These are phyloP conservation scores for Arabidopsis thaliana DNA, from an alignment of 345 rosid species.

Conservation along the genomic window TAIR10.1 NC_003074.8:972001-972500, in stretches of 20 bases:
- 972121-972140: conserved; percentile 44
- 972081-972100: conserved; percentile 42
- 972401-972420: conserved; percentile 44
- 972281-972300: conserved; percentile 61
- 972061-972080: conserved; percentile 35
- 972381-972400: conserved; percentile 55
- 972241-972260: conserved; percentile 52
- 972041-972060: conserved; percentile 51
- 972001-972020: conserved; percentile 40
- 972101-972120: conserved; percentile 44
- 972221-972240: conserved; percentile 57
- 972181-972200: conserved; percentile 67
- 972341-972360: conserved; percentile 86
- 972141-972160: conserved; percentile 40
- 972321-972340: conserved; percentile 47
- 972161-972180: conserved; percentile 25
- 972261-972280: conserved; percentile 62
- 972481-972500: conserved; percentile 72
- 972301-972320: conserved; percentile 54
- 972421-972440: conserved; percentile 64
- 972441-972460: conserved; percentile 97
- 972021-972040: conserved; percentile 55
- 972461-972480: conserved; percentile 77
- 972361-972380: conserved; percentile 87
- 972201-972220: conserved; percentile 96